These are phyloP conservation scores for Trametes cinnabarina DNA, from an alignment of 768 basidiomycete genomes.

Conservation along the genomic window DNA sequence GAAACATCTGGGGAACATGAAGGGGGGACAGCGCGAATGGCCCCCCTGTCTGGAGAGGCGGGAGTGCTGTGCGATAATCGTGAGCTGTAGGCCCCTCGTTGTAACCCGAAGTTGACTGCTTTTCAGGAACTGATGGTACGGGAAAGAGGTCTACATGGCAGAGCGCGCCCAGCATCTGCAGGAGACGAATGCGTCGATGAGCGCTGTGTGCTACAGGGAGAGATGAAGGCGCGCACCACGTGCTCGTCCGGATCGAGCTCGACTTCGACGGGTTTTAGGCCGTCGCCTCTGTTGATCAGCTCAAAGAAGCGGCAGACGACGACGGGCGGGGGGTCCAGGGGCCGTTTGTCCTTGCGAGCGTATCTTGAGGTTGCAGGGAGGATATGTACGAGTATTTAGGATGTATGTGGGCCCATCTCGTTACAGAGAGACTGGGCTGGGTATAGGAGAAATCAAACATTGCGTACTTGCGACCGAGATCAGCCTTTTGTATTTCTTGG, in stretches of 20 bases:
- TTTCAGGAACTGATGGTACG: conserved; percentile 35
- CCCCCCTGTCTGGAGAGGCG: neutral
- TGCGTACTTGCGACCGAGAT: conserved; percentile 64
- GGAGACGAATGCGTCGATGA: neutral
- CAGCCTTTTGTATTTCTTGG: conserved; percentile 60
- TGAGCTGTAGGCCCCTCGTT: neutral
- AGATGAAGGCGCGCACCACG: too few species aligned
- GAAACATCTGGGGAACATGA: neutral
- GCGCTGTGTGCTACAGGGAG: too few species aligned
- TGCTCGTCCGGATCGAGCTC: conserved; percentile 1
- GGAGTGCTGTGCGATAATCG: neutral
- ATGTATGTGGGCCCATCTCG: neutral
- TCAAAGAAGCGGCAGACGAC: conserved; percentile 51
- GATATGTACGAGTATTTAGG: neutral
- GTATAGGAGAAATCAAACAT: neutral
- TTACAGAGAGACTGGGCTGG: neutral
- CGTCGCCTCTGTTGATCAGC: conserved; percentile 39
- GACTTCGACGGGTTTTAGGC: neutral
- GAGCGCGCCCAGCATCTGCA: conserved; percentile 47
- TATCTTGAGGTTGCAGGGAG: conserved; percentile 34
- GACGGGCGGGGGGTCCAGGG: conserved; percentile 67
- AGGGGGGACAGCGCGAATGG: neutral
- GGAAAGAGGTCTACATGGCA: conserved; percentile 80
- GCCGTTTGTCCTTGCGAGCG: conserved; percentile 59
- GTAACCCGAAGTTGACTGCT: neutral